Percentiles rank a stretch among this genome's conserved stretches.
Evolutionary conservation across 2,329 filamentous ascomycete species (phyloP).

Genomic region (Epichloe bromicola): DNA sequence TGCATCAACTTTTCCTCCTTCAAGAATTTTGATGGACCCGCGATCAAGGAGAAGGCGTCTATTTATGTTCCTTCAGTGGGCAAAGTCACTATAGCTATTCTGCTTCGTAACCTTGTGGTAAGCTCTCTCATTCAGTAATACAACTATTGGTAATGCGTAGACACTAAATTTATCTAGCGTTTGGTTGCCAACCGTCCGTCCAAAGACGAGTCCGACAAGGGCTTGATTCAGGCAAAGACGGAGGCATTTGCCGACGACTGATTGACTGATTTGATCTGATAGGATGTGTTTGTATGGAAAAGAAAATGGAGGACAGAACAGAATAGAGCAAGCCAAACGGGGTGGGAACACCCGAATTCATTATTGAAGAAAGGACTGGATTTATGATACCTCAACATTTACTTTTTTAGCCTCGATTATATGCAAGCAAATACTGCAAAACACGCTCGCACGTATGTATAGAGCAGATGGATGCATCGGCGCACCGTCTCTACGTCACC

Average conservation of each 20-base stretch:
- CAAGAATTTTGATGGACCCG: constrained; percentile 77
- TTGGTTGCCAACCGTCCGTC: constrained; percentile 36
- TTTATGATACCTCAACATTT: constrained; percentile 1
- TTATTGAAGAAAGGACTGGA: neutral
- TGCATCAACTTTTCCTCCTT: constrained; percentile 98
- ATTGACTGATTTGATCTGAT: constrained; percentile 11
- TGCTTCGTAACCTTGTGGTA: constrained; percentile 80
- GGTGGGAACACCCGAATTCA: no score
- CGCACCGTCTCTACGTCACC: no score
- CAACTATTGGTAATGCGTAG: neutral
- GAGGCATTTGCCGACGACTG: constrained; percentile 29
- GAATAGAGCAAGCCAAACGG: neutral
- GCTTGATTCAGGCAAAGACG: constrained; percentile 24
- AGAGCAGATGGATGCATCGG: no score
- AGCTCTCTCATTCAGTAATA: constrained; percentile 21
- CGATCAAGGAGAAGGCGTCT: constrained; percentile 87
- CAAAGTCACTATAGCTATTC: constrained; percentile 89
- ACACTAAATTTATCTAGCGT: constrained; percentile 27
- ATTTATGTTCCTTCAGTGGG: constrained; percentile 96
- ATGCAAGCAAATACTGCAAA: no score
- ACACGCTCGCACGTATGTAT: no score
- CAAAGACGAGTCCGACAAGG: constrained; percentile 23
- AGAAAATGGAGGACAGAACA: neutral
- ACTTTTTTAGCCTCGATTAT: neutral
- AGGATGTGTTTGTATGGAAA: no score